Percentiles rank a stretch among this genome's conserved stretches.
These are phyloP conservation scores for Cladophialophora exuberans DNA, from an alignment of 2,329 filamentous ascomycete genomes.

Conservation along the genomic window DNA sequence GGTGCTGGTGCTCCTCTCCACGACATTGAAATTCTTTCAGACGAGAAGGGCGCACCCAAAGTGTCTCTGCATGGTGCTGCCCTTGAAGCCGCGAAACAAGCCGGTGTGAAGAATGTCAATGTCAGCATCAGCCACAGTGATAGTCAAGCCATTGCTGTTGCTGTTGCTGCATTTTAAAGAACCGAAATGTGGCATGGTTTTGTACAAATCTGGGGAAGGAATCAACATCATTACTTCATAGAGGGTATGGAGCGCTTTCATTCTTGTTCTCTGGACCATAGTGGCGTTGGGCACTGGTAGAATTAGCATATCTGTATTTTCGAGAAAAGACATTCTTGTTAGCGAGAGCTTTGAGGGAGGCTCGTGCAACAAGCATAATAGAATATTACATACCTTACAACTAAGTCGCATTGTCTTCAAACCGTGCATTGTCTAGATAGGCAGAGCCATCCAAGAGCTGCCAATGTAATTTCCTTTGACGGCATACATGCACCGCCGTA, in stretches of 20 bases:
- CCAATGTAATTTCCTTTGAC: no score
- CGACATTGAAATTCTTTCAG: constrained; percentile 89
- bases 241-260: constrained; percentile 8
- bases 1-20: constrained; percentile 87
- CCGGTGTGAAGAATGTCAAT: constrained; percentile 83
- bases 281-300: constrained; percentile 1
- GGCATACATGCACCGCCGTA: no score
- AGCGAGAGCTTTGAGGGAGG: neutral
- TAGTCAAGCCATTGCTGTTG: constrained; percentile 90
- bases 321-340: neutral
- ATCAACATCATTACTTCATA: neutral
- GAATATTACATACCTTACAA: neutral
- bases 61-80: constrained; percentile 90
- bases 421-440: no score
- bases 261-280: neutral
- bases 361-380: constrained; percentile 9
- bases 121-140: constrained; percentile 97
- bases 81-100: constrained; percentile 78
- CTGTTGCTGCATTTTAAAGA: constrained; percentile 74
- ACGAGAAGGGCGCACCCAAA: constrained; percentile 78
- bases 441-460: no score
- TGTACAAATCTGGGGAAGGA: constrained; percentile 11
- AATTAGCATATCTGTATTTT: neutral
- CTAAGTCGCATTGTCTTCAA: neutral
- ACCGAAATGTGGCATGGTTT: neutral